Evolutionary conservation across 495 filamentous ascomycete genomes (phyloP).

Genomic region (Extremus antarcticus): DNA sequence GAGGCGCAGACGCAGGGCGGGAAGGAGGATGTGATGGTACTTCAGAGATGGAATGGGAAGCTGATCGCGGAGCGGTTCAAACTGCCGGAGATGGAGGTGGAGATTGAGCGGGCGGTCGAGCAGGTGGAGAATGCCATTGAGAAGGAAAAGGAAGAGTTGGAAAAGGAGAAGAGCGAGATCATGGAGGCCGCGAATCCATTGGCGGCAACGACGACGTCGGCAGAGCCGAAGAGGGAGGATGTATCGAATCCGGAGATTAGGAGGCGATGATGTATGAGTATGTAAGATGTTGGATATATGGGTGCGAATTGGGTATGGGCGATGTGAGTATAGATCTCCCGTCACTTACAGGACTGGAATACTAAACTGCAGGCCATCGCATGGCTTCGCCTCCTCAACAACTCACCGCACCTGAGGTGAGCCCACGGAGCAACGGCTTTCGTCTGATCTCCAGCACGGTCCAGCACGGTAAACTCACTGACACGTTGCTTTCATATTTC

Average conservation of each 20-base stretch:
- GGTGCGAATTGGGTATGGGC: background rate
- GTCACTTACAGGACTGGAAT: background rate
- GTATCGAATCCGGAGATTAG: background rate
- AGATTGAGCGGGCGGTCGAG: slow-evolving; percentile 79
- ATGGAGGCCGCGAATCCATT: background rate
- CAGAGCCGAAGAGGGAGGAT: background rate
- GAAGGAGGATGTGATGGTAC: slow-evolving; percentile 31
- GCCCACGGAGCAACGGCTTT: no score
- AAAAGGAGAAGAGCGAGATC: slow-evolving; percentile 9
- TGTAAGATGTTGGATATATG: background rate
- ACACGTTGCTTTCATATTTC: no score
- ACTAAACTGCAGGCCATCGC: no score
- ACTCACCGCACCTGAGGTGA: no score
- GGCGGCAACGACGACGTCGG: background rate
- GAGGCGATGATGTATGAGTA: background rate
- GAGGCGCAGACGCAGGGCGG: slow-evolving; percentile 33
- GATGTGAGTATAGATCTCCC: background rate
- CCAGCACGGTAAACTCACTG: no score
- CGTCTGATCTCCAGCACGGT: no score
- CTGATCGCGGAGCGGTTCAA: slow-evolving; percentile 32
- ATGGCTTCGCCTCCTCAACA: no score
- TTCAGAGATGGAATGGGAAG: slow-evolving; percentile 35
- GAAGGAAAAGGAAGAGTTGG: slow-evolving; percentile 36
- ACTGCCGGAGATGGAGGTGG: slow-evolving; percentile 71
- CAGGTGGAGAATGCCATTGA: slow-evolving; percentile 58